A percentile compares a stretch with the other conserved stretches of the same genome.
Conservation (phyloP, 2,329 filamentous ascomycete genomes). For the Akanthomyces muscarius region DNA sequence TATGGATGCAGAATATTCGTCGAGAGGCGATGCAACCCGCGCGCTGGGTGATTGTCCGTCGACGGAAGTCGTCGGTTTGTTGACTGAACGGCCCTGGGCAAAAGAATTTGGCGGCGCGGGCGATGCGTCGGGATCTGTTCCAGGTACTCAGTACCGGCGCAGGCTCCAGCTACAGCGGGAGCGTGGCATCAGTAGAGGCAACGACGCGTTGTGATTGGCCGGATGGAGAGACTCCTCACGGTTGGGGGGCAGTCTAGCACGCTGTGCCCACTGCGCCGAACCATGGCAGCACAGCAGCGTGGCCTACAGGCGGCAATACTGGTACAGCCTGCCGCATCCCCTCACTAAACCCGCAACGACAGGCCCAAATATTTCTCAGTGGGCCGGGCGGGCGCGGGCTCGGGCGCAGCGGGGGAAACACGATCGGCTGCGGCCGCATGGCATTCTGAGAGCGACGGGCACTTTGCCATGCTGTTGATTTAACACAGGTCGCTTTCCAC, state of each 20-base stretch:
- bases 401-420: neutral
- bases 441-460: neutral
- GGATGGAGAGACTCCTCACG: slow-evolving; percentile 16
- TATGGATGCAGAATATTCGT: neutral
- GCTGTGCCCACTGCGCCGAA: neutral
- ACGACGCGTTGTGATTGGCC: slow-evolving; percentile 24
- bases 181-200: slow-evolving; percentile 19
- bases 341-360: neutral
- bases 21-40: slow-evolving; percentile 9
- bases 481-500: neutral
- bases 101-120: slow-evolving; percentile 19
- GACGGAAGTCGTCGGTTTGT: slow-evolving; percentile 7
- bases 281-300: neutral
- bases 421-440: slow-evolving; percentile 13
- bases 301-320: too few species aligned
- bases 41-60: neutral
- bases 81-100: slow-evolving; percentile 18
- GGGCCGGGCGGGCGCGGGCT: neutral
- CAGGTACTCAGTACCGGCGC: neutral
- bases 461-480: neutral
- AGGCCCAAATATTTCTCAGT: neutral
- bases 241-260: neutral
- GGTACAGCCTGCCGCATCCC: neutral
- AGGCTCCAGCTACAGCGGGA: neutral
- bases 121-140: slow-evolving; percentile 16